Evolutionary conservation across 768 basidiomycete genomes (phyloP), one percentile per base, ranked within the genome.

Genomic region (Boletus huronensis): DNA sequence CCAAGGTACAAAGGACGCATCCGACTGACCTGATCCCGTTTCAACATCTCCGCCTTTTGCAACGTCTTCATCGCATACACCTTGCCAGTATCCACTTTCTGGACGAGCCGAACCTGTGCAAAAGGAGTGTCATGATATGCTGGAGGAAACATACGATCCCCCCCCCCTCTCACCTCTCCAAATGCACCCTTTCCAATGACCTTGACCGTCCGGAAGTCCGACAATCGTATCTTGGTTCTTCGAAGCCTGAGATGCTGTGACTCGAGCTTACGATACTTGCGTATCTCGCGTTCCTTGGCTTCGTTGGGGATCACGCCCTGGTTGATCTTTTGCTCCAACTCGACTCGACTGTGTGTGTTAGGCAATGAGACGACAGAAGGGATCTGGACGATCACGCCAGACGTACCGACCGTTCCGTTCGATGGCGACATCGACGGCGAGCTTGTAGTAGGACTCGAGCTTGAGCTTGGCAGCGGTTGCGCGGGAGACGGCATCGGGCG

Each of bases 41-140:
- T 96, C 77, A 99, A 87, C 96, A 99, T 99, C 73, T 99, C 96
- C 38, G 88, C 87, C 76, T 99, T 99, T 73, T 92, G 87, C 68
- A 99, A 73, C 59, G 94, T 97, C 81, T 99, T 99, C 96, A 99
- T 98, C 34, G 96, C 96, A 70, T 98, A 99, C 42, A 99, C 96
- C 77, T 94, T 96, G 50, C 90, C 93, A 2, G 96, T 98, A 68
- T 98, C 96, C 50, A 87, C 82, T 74, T 99, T 99, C 72, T 99
- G 96, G 40, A 97, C 94, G 40, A 99, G 77, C 52, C 96, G 85
- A 34, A 98, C 94, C 91, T 93, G 52, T 31, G 14, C 19, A 23
- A 50, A 36, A 50, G 46, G 47, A 51, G 29, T 13, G 46, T 60
- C 36, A 61, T 48, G 26, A 51, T 44, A 13, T 32, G 32, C 14